phyloP scores from a whole-genome alignment of 1,284 basidiomycete genomes.

The Sporisorium graminicola region DNA sequence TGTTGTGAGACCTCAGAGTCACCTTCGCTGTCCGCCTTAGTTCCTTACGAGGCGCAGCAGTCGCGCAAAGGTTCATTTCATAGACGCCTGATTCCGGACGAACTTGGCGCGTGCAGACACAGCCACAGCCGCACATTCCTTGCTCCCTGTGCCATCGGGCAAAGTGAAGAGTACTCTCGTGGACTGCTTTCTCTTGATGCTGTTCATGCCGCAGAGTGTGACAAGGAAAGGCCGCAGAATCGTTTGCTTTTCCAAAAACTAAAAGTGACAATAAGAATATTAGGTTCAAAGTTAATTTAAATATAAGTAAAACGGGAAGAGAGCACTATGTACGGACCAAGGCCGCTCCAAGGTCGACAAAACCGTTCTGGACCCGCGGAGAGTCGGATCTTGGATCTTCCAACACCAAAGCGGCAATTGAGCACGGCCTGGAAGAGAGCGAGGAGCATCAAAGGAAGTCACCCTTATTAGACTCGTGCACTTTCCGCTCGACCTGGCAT shows the following conservation, averaged over 20 bases:
- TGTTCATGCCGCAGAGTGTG: background rate
- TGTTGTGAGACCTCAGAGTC: too few relatives aligned
- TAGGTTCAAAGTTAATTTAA: background rate
- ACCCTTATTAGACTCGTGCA: background rate
- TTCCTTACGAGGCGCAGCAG: too few relatives aligned
- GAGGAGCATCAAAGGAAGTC: background rate
- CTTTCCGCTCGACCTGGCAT: background rate
- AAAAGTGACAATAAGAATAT: too few relatives aligned
- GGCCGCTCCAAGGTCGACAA: background rate
- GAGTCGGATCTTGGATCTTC: background rate
- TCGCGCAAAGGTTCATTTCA: too few relatives aligned
- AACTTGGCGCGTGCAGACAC: background rate
- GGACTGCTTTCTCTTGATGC: too few relatives aligned
- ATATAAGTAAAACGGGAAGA: too few relatives aligned
- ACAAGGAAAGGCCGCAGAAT: background rate
- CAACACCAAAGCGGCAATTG: background rate
- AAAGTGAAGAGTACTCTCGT: too few relatives aligned
- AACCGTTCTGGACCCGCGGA: slow-evolving; percentile 10
- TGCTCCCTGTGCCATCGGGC: too few relatives aligned
- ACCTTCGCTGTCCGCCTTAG: too few relatives aligned
- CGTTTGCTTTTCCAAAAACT: background rate
- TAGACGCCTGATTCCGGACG: too few relatives aligned
- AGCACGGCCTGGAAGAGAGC: too few relatives aligned
- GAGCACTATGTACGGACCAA: too few relatives aligned
- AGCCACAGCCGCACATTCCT: background rate